Percentiles rank a stretch among this genome's conserved stretches.
phyloP scores from a whole-genome alignment of 108 stramenopile genomes.

The Fistulifera solaris region DNA sequence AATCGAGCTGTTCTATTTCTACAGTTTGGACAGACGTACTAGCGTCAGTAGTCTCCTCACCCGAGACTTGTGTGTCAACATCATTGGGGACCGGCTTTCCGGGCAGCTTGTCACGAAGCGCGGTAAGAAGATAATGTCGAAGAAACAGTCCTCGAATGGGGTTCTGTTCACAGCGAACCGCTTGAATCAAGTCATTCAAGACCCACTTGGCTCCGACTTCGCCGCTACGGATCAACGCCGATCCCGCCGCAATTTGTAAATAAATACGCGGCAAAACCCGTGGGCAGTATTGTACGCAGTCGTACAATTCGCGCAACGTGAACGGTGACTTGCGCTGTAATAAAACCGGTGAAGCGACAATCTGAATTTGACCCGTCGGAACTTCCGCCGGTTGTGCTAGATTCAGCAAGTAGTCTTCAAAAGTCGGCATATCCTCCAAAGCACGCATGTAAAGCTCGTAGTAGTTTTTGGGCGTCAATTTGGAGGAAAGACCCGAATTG shows the following conservation, averaged over 20 bases:
- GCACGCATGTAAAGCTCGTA: slow-evolving; percentile 97
- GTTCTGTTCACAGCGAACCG: slow-evolving; percentile 97
- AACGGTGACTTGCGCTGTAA: slow-evolving; percentile 17
- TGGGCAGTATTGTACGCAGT: slow-evolving; percentile 89
- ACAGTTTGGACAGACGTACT: neutral
- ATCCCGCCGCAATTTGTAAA: slow-evolving; percentile 92
- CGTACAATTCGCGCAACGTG: slow-evolving; percentile 84
- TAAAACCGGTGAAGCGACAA: neutral
- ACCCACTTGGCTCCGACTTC: slow-evolving; percentile 70
- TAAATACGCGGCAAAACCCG: slow-evolving; percentile 95
- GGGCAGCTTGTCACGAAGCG: slow-evolving; percentile 86
- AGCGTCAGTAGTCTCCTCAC: slow-evolving; percentile 8
- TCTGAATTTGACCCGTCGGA: slow-evolving; percentile 1
- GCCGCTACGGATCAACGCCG: slow-evolving; percentile 84
- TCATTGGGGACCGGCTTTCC: neutral
- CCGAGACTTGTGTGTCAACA: neutral
- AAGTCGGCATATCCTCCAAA: slow-evolving; percentile 85
- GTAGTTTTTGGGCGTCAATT: slow-evolving; percentile 92
- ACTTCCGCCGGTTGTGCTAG: slow-evolving; percentile 19
- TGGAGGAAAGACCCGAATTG: slow-evolving; percentile 28
- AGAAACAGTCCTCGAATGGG: slow-evolving; percentile 98
- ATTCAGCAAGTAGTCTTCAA: slow-evolving; percentile 87
- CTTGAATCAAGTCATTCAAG: slow-evolving; percentile 90
- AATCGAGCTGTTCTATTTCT: slow-evolving; percentile 2
- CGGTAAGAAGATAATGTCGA: slow-evolving; percentile 90